Evolutionary conservation across 805 yeast species (phyloP), one percentile per base, ranked within the genome.

Genomic region (Myxozyma nipponensis): DNA sequence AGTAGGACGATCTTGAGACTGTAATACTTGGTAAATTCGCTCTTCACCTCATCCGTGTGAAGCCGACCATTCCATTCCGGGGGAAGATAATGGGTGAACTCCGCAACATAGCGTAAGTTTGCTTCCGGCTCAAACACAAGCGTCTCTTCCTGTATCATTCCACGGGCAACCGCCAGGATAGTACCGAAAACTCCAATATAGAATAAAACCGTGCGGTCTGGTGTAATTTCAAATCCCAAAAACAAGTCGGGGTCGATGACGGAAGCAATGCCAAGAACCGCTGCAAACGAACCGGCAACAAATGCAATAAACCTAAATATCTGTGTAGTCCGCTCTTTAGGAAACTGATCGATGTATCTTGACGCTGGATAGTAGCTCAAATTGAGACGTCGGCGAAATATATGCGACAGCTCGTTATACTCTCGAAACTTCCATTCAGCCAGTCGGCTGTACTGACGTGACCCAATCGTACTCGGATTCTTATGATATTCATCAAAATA

Each of bases 351-450:
- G 47, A 93, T 79, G 64, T 93, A 93, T 18, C 82, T 77, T 39
- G 85, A 77, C 0, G 98, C 96, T 4, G 89, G 82, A 15, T 79
- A 85, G 26, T 81, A 77, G 45, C 96, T 86, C 53, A 86, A 69
- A 42, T 82, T 86, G 37, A 93, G 69, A 44, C 99, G 73, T 59
- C 83, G 81, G 49, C 81, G 81, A 68, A 93, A 93, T 24, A 91
- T 75, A 67, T 93, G 98, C 39, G 87, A 87, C 6, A 93, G 73
- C 64, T 93, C 99, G 67, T 93, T 93, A 64, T 85, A 87, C 62
- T 93, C 99, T 49, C 99, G 73, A 62, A 93, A 77, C 64, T 84
- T 87, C 98, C 98, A 93, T 62, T 86, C 90, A 0, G 98, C 97
- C 68, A 79, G 79, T 0, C 97, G 96, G 0, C 98, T 87, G 64